Conservation (phyloP, 768 basidiomycete genomes). For the Coprinopsis cinerea region DNA sequence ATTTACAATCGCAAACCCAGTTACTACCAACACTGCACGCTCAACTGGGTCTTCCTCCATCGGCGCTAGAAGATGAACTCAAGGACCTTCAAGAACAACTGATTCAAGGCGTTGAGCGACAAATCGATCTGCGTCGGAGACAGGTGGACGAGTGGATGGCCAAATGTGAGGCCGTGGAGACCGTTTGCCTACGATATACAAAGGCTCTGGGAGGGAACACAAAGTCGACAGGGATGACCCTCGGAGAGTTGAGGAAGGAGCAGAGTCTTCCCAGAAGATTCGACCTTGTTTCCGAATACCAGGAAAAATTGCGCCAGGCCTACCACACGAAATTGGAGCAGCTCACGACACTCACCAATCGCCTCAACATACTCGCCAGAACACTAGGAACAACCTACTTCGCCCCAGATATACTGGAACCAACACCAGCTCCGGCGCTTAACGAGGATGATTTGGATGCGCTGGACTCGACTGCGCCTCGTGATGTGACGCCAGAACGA, state of each 20-base stretch:
- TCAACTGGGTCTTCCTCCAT: slow-evolving; percentile 76
- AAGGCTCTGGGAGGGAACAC: slow-evolving; percentile 67
- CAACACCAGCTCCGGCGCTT: slow-evolving; percentile 37
- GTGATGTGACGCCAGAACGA: slow-evolving; percentile 76
- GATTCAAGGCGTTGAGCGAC: slow-evolving; percentile 66
- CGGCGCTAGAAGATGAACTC: slow-evolving; percentile 79
- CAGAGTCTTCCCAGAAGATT: slow-evolving; percentile 66
- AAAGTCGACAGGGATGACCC: slow-evolving; percentile 57
- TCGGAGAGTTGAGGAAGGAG: slow-evolving; percentile 68
- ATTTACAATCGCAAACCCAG: slow-evolving; percentile 76
- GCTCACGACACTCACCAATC: slow-evolving; percentile 61
- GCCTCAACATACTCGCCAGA: slow-evolving; percentile 51
- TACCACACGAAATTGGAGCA: slow-evolving; percentile 79
- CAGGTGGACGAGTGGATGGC: slow-evolving; percentile 74
- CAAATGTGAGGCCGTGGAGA: slow-evolving; percentile 57
- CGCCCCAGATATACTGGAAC: slow-evolving; percentile 47
- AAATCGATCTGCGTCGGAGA: slow-evolving; percentile 61
- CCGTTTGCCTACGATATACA: slow-evolving; percentile 59
- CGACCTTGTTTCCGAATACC: slow-evolving; percentile 60
- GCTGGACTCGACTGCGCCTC: slow-evolving; percentile 22
- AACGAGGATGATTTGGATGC: slow-evolving; percentile 29
- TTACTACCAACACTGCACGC: slow-evolving; percentile 76
- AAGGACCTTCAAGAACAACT: slow-evolving; percentile 67
- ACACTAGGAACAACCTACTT: slow-evolving; percentile 60
- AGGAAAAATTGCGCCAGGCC: slow-evolving; percentile 78